Conservation (phyloP, 2,329 filamentous ascomycete genomes). For the Penicillium frequentans region DNA sequence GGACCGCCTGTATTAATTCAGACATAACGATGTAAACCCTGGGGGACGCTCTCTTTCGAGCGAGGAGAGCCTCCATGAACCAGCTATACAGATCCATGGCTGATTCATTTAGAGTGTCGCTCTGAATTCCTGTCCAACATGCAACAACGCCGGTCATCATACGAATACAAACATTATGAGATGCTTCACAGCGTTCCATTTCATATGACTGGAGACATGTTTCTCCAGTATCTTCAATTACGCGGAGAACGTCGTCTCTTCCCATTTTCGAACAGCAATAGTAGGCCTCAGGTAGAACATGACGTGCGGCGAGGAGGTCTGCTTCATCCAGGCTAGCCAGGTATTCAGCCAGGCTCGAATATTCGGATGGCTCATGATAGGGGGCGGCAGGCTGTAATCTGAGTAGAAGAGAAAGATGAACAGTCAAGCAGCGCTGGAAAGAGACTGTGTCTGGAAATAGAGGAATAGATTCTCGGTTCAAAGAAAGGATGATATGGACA, state of each 20-base stretch:
- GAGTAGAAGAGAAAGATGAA: slow-evolving; percentile 35
- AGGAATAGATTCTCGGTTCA: slow-evolving; percentile 33
- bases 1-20: slow-evolving; percentile 67
- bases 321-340: slow-evolving; percentile 36
- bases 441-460: slow-evolving; percentile 33
- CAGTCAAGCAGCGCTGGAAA: slow-evolving; percentile 38
- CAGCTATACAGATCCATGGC: slow-evolving; percentile 78
- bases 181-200: slow-evolving; percentile 72
- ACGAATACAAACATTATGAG: slow-evolving; percentile 66
- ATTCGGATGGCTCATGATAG: not conserved
- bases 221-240: slow-evolving; percentile 52
- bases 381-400: slow-evolving; percentile 11
- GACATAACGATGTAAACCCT: slow-evolving; percentile 67
- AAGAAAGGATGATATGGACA: slow-evolving; percentile 25
- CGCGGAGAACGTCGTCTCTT: slow-evolving; percentile 39
- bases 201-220: slow-evolving; percentile 55
- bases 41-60: slow-evolving; percentile 68
- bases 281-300: slow-evolving; percentile 33
- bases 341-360: slow-evolving; percentile 32
- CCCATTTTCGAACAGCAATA: slow-evolving; percentile 27
- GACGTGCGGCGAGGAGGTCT: slow-evolving; percentile 39
- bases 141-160: slow-evolving; percentile 64
- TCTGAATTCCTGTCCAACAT: slow-evolving; percentile 61
- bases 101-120: slow-evolving; percentile 61
- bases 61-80: slow-evolving; percentile 67